A percentile compares a stretch with the other conserved stretches of the same genome.
These are phyloP conservation scores for Phytopythium delawarense DNA, from an alignment of 352 stramenopile genomes.

Conservation along the genomic window DNA sequence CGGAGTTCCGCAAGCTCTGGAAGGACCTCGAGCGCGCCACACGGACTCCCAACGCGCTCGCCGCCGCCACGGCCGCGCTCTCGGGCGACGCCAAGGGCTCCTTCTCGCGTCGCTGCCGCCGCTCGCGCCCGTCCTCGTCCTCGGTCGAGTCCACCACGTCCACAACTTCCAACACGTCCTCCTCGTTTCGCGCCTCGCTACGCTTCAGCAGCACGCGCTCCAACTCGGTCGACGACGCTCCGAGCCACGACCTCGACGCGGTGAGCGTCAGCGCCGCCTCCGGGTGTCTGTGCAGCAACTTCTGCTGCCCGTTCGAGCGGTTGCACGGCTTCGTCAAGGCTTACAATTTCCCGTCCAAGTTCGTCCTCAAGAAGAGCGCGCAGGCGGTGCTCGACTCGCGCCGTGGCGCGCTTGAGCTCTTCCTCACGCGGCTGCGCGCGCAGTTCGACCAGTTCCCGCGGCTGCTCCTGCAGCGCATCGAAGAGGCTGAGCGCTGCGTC, in stretches of 20 bases:
- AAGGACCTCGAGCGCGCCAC: slow-evolving; percentile 42
- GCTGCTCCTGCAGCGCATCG: slow-evolving; percentile 39
- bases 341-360: slow-evolving; percentile 52
- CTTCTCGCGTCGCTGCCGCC: slow-evolving; percentile 11
- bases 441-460: slow-evolving; percentile 52
- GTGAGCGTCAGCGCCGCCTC: not conserved
- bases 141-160: slow-evolving; percentile 2
- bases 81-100: slow-evolving; percentile 7
- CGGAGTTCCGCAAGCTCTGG: slow-evolving; percentile 56
- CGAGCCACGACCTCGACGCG: not conserved
- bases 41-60: slow-evolving; percentile 18
- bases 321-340: slow-evolving; percentile 42
- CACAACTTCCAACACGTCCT: slow-evolving; percentile 7
- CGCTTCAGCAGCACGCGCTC: not conserved
- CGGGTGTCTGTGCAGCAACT: slow-evolving; percentile 38
- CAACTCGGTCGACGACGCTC: not conserved
- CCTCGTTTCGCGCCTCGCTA: slow-evolving; percentile 6
- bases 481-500: slow-evolving; percentile 32
- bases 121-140: slow-evolving; percentile 9
- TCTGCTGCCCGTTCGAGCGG: slow-evolving; percentile 45
- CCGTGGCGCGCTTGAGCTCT: slow-evolving; percentile 43
- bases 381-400: slow-evolving; percentile 30
- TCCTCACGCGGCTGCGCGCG: slow-evolving; percentile 34
- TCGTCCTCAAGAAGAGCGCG: slow-evolving; percentile 39
- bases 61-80: slow-evolving; percentile 10